These are phyloP conservation scores for Pisolithus thermaeus DNA, from an alignment of 1,284 basidiomycete species.

Conservation along the genomic window DNA sequence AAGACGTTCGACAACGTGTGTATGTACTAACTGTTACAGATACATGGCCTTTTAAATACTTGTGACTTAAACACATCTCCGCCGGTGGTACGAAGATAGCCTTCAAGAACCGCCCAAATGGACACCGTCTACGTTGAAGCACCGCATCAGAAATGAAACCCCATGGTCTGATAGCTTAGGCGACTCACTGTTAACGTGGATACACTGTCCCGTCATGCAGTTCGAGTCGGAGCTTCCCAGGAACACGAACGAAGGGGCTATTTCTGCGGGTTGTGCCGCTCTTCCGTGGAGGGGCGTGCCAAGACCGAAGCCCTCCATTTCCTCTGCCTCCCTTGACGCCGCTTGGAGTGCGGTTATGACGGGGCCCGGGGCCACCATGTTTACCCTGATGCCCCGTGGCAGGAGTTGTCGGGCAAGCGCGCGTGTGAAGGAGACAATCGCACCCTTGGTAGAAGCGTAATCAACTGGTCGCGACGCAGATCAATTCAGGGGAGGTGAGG, in stretches of 20 bases:
- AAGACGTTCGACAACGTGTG: background rate
- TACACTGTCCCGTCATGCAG: slow-evolving; percentile 31
- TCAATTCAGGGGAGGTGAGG: background rate
- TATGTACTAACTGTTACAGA: background rate
- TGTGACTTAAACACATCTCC: background rate
- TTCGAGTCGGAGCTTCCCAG: slow-evolving; percentile 38
- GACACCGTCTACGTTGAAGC: slow-evolving; percentile 1
- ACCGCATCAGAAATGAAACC: slow-evolving; percentile 1
- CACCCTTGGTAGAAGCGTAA: slow-evolving; percentile 55
- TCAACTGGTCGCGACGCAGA: slow-evolving; percentile 38
- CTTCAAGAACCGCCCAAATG: slow-evolving; percentile 10
- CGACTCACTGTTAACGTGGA: slow-evolving; percentile 29
- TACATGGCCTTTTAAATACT: background rate
- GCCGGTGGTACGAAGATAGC: background rate
- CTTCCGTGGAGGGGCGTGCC: slow-evolving; percentile 44
- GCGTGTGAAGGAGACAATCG: slow-evolving; percentile 51
- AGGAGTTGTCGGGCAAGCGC: slow-evolving; percentile 52
- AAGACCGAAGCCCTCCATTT: slow-evolving; percentile 46
- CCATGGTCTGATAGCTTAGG: background rate
- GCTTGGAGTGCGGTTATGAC: slow-evolving; percentile 52
- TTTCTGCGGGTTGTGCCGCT: slow-evolving; percentile 51
- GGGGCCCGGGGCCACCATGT: slow-evolving; percentile 49
- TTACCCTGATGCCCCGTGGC: slow-evolving; percentile 53
- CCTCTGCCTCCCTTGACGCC: slow-evolving; percentile 42
- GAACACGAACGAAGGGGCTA: slow-evolving; percentile 46